A percentile compares a stretch with the other conserved stretches of the same genome.
These are phyloP conservation scores for Talaromyces atroroseus DNA, from an alignment of 2,329 filamentous ascomycete genomes.

Conservation along the genomic window DNA sequence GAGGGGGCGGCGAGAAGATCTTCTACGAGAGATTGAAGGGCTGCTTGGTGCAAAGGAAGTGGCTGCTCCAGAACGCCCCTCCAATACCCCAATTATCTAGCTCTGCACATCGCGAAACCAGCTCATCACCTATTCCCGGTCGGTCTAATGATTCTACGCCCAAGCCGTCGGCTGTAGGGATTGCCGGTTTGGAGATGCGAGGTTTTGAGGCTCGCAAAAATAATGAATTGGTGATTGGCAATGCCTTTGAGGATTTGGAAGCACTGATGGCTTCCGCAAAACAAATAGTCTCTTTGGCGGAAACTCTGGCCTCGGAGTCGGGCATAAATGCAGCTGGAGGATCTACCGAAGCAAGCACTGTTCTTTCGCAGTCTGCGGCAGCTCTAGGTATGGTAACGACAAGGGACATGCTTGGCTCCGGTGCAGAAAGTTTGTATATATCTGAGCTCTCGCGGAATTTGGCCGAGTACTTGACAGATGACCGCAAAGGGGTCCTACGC, in stretches of 20 bases:
- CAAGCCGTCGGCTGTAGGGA: slow-evolving; percentile 65
- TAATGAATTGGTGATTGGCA: slow-evolving; percentile 88
- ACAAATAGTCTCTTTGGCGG: slow-evolving; percentile 87
- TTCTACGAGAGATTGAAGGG: slow-evolving; percentile 86
- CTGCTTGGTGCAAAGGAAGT: slow-evolving; percentile 87
- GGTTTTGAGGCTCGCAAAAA: slow-evolving; percentile 81
- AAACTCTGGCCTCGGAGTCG: slow-evolving; percentile 70
- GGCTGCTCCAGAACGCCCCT: slow-evolving; percentile 85
- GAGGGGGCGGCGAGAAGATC: slow-evolving; percentile 79
- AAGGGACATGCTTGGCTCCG: slow-evolving; percentile 83
- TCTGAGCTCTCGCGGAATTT: slow-evolving; percentile 80
- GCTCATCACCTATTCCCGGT: slow-evolving; percentile 22
- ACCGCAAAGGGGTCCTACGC: slow-evolving; percentile 69
- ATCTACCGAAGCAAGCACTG: slow-evolving; percentile 63
- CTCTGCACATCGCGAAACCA: slow-evolving; percentile 21
- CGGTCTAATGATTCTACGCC: slow-evolving; percentile 21
- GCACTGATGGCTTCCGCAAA: slow-evolving; percentile 97
- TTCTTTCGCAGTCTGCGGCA: slow-evolving; percentile 75
- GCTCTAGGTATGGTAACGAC: slow-evolving; percentile 88
- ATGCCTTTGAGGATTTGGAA: slow-evolving; percentile 91
- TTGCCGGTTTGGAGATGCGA: slow-evolving; percentile 84
- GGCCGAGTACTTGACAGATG: slow-evolving; percentile 84
- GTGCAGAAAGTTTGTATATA: slow-evolving; percentile 78
- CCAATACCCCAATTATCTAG: slow-evolving; percentile 64
- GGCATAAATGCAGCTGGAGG: slow-evolving; percentile 53